Conservation (phyloP, 2,329 filamentous ascomycete species). For the Balansia obtecta region DNA sequence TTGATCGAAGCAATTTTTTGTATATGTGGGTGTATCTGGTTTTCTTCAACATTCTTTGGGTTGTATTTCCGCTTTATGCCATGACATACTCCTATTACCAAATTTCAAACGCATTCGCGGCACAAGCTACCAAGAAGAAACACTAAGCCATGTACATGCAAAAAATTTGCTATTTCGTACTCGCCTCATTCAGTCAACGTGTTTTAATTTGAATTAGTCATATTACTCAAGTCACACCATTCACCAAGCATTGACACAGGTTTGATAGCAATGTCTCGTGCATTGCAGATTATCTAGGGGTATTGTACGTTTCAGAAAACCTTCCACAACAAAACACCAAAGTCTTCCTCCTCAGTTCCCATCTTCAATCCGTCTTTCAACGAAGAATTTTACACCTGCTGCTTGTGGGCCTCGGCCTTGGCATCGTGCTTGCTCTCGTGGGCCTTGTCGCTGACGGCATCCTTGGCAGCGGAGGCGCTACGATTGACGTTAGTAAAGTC, state of each 20-base stretch:
- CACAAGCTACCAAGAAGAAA: conserved; percentile 18
- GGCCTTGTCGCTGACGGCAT: conserved; percentile 34
- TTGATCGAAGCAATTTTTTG: conserved; percentile 56
- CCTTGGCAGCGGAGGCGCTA: conserved; percentile 36
- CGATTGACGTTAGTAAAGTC: conserved; percentile 5
- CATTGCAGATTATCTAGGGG: conserved; percentile 7
- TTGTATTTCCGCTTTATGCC: conserved; percentile 48
- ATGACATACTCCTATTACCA: conserved; percentile 42
- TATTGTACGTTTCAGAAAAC: conserved; percentile 2
- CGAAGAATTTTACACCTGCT: conserved; percentile 20
- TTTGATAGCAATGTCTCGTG: neutral
- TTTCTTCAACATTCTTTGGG: conserved; percentile 60
- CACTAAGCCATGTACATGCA: neutral
- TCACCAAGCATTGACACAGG: too few relatives aligned
- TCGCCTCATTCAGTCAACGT: too few relatives aligned
- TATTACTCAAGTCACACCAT: too few relatives aligned
- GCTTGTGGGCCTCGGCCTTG: conserved; percentile 30
- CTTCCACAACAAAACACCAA: neutral
- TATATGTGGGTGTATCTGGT: conserved; percentile 55
- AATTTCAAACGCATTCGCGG: conserved; percentile 39
- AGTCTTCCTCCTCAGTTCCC: neutral
- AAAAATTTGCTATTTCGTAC: neutral
- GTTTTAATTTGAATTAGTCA: too few relatives aligned
- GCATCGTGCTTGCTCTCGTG: conserved; percentile 26
- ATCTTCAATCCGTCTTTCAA: neutral